Evolutionary conservation across 495 filamentous ascomycete species (phyloP), one percentile per base, ranked within the genome.

Genomic region (Tuber microsphaerosporum): DNA sequence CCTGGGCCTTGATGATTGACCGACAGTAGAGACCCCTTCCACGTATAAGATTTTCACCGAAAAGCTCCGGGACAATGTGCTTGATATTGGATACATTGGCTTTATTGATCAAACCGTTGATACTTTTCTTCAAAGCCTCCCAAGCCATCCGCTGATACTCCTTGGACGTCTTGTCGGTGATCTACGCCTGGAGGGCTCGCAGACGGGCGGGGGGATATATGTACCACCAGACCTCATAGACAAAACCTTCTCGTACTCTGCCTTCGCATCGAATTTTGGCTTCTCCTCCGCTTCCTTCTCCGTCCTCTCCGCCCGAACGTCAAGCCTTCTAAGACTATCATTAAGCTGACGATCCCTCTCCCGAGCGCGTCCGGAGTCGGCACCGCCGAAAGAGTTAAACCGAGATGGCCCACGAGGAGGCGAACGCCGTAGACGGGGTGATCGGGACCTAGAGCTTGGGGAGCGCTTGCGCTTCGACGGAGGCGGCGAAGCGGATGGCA

Each of bases 61-160:
- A 98, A 44, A 98, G 87, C 82, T 99, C 95, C 0, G 94, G 94
- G 12, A 97, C 93, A 76, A 99, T 97, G 80, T 91, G 89, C 84
- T 98, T 98, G 87, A 99, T 98, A 81, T 99, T 99, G 31, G 91
- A 92, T 56, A 92, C 91, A 84, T 97, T 99, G 85, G 97, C 90
- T 84, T 99, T 99, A 86, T 99, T 99, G 86, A 98, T 94, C 43
- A 99, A 85, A 81, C 95, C 95, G 83, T 99, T 97, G 86, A 99
- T 97, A 31, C 92, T 94, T 86, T 99, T 99, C 86, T 99, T 99
- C 82, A 98, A 84, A 16, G 95, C 94, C 83, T 98, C 96, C 96
- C 96, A 98, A 2, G 94, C 94, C 93, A 99, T 95, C 71, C 96
- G 92, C 86, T 99, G 95, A 84, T 97, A 99, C 84, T 99, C 96